A percentile compares a stretch with the other conserved stretches of the same genome.
These are phyloP conservation scores for Nicotiana knightiana DNA, from an alignment of 257 asterid species.

Conservation along the genomic window DNA sequence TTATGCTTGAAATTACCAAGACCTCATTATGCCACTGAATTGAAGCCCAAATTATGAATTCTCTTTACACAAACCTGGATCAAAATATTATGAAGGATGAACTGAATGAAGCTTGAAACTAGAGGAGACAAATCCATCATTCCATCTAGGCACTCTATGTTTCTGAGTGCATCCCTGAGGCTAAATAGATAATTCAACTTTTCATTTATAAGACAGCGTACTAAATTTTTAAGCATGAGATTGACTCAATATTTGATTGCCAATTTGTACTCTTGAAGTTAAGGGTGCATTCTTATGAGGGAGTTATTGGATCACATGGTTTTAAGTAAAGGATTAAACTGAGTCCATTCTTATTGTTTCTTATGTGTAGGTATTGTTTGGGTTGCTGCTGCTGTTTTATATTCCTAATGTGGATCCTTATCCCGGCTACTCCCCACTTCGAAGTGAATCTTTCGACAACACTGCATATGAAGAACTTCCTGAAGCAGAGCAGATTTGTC, in stretches of 20 bases:
- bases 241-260: neutral
- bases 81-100: neutral
- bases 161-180: neutral
- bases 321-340: neutral
- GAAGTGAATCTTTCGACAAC: conserved; percentile 48
- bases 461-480: conserved; percentile 77
- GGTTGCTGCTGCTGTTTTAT: conserved; percentile 67
- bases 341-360: neutral
- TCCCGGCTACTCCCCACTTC: conserved; percentile 74
- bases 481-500: conserved; percentile 82
- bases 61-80: neutral
- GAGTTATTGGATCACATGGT: neutral
- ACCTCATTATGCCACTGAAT: neutral
- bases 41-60: neutral
- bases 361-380: conserved; percentile 66
- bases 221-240: neutral
- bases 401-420: conserved; percentile 79
- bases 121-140: neutral
- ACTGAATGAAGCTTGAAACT: neutral
- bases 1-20: neutral
- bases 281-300: neutral
- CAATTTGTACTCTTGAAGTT: neutral
- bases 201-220: neutral
- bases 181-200: neutral
- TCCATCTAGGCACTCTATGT: neutral